A percentile compares a stretch with the other conserved stretches of the same genome.
Conservation (phyloP, 2,329 filamentous ascomycete species). For the Verticillium longisporum region DNA sequence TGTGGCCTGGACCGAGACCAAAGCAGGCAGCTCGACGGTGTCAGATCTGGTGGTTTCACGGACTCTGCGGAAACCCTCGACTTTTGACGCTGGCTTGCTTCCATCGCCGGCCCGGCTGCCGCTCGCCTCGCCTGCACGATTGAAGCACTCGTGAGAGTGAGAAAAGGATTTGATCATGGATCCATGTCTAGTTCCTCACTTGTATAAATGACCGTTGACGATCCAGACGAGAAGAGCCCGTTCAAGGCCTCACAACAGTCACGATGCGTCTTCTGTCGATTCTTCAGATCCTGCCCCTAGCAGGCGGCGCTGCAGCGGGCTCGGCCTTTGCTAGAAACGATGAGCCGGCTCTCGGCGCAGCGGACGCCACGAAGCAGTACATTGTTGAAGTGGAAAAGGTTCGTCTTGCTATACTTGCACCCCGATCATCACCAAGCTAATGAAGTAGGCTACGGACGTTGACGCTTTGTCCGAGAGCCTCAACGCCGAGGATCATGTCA, state of each 20-base stretch:
- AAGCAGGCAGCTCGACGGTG: not conserved
- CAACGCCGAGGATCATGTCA: not conserved
- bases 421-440: not conserved
- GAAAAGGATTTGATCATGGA: too few species aligned
- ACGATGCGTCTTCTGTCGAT: not conserved
- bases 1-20: not conserved
- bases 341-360: not conserved
- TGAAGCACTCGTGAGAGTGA: too few species aligned
- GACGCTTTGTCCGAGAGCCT: not conserved
- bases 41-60: not conserved
- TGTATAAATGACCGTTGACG: too few species aligned
- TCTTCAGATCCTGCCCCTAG: not conserved
- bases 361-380: not conserved
- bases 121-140: not conserved
- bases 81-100: not conserved
- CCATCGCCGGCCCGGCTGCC: not conserved
- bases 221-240: too few species aligned
- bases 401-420: not conserved
- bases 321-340: not conserved
- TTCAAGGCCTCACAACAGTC: not conserved
- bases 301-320: not conserved
- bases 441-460: not conserved
- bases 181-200: too few species aligned
- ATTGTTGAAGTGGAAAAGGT: constrained; percentile 1
- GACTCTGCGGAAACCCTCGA: not conserved